Conservation (phyloP, 2,329 filamentous ascomycete genomes). For the Nectriaceae sp. region DNA sequence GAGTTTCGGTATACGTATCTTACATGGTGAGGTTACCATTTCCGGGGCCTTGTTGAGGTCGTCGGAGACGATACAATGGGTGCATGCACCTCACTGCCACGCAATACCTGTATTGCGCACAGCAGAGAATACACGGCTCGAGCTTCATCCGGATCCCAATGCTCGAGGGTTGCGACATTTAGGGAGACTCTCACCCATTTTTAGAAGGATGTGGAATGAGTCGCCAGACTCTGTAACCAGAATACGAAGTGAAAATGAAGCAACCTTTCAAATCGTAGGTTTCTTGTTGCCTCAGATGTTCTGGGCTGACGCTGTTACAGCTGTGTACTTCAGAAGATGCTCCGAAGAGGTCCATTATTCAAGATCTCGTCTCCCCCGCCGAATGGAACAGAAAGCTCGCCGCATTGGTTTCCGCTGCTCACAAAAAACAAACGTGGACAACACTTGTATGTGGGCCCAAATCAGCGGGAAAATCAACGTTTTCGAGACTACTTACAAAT, state of each 20-base stretch:
- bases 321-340: slow-evolving; percentile 55
- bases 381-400: slow-evolving; percentile 64
- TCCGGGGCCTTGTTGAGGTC: slow-evolving; percentile 63
- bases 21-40: slow-evolving; percentile 63
- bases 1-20: slow-evolving; percentile 65
- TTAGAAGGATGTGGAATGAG: slow-evolving; percentile 66
- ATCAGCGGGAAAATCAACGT: slow-evolving; percentile 75
- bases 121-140: slow-evolving; percentile 49
- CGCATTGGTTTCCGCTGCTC: slow-evolving; percentile 38
- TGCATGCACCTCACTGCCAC: slow-evolving; percentile 69
- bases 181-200: slow-evolving; percentile 64
- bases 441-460: slow-evolving; percentile 70
- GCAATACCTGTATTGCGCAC: slow-evolving; percentile 68
- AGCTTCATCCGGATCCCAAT: slow-evolving; percentile 57
- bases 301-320: slow-evolving; percentile 38
- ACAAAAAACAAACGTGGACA: slow-evolving; percentile 37
- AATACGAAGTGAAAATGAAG: slow-evolving; percentile 17
- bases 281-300: background rate
- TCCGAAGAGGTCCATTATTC: slow-evolving; percentile 50
- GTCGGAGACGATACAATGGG: slow-evolving; percentile 50
- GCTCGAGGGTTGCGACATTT: slow-evolving; percentile 53
- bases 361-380: slow-evolving; percentile 57
- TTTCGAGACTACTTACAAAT: slow-evolving; percentile 67
- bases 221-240: slow-evolving; percentile 20
- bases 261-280: slow-evolving; percentile 54